Evolutionary conservation across 805 yeast genomes (phyloP), one percentile per base, ranked within the genome.

Genomic region (Monosporozyma solicola): DNA sequence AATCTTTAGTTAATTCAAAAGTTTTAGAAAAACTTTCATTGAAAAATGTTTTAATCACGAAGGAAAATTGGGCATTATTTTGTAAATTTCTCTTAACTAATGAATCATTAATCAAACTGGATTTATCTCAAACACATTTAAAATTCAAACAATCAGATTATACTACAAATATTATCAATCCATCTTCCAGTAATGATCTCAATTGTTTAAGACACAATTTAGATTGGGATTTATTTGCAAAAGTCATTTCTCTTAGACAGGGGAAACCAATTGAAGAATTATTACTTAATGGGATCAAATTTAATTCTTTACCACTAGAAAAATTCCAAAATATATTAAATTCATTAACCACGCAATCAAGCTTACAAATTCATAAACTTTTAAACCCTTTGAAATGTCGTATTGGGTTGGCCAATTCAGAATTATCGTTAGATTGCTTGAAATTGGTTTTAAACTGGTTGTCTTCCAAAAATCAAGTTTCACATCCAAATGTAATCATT

Each of bases 191-290:
- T 16, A 25, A 24, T 31, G 60, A 62, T 22, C 53, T 56, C 10
- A 64, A 63, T 10, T 66, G 82, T 61, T 25, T 51, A 27, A 49
- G 97, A 54, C 77, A 87, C 1, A 84, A 82, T 50, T 80, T 84
- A 82, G 89, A 91, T 67, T 90, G 97, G 97, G 70, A 80, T 2
- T 70, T 87, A 47, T 77, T 91, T 54, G 80, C 83, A 1, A 85
- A 85, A 13, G 83, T 95, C 0, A 63, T 91, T 24, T 74, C 74
- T n/a, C 78, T 77, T 20, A 73, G 96, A 55, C 84, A 83, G 41
- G 91, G 92, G 2, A 77, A 57, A 45, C 64, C 67, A 2, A 31
- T 90, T 24, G 91, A 84, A 55, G 96, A 87, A 61, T 70, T 90
- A 53, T 74, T 87, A 32, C 68, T 90, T 48, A 87, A 87, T 49